Conservation (phyloP, 2,329 filamentous ascomycete genomes). For the Ophiostoma ulmi region DNA sequence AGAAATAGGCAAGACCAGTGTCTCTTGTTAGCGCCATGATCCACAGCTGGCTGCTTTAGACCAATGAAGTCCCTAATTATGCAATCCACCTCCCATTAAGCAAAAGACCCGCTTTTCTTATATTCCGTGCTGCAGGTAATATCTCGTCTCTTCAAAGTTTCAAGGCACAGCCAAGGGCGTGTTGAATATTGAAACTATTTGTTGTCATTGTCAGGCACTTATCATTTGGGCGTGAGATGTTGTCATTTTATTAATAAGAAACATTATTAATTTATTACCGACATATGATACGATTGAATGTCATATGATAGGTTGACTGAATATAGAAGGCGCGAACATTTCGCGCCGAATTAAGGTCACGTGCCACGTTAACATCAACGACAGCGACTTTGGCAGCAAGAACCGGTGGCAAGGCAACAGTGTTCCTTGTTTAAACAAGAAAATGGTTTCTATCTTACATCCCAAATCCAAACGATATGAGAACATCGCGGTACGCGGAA, state of each 20-base stretch:
- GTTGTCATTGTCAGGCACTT: background rate
- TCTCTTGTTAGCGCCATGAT: conserved; percentile 15
- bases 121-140: conserved; percentile 4
- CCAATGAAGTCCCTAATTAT: background rate
- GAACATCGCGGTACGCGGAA: background rate
- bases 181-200: background rate
- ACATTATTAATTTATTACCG: background rate
- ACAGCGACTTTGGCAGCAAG: background rate
- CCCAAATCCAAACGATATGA: background rate
- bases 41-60: background rate
- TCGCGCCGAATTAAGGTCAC: background rate
- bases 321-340: background rate
- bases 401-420: background rate
- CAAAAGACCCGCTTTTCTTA: conserved; percentile 29
- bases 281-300: background rate
- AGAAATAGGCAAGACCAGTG: conserved; percentile 13
- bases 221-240: background rate
- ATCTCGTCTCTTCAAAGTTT: background rate
- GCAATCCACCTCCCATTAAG: conserved; percentile 5
- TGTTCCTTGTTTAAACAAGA: background rate
- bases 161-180: background rate
- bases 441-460: no score
- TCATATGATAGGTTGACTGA: background rate
- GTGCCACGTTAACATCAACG: background rate
- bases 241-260: background rate